A percentile compares a stretch with the other conserved stretches of the same genome.
These are phyloP conservation scores for Balakata baccata DNA, from an alignment of 345 rosid species.

Conservation along the genomic window DNA sequence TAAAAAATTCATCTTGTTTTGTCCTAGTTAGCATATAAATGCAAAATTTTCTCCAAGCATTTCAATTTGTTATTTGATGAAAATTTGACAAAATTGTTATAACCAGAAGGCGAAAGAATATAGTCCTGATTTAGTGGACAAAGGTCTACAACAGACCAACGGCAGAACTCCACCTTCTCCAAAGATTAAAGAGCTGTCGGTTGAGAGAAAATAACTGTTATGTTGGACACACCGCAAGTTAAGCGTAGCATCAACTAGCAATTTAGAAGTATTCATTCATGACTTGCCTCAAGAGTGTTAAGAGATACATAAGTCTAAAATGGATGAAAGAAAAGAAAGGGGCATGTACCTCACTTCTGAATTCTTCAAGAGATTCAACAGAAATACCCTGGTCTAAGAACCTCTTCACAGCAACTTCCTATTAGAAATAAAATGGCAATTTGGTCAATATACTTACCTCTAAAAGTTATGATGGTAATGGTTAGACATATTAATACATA, in stretches of 20 bases:
- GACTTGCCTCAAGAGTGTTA: conserved; percentile 8
- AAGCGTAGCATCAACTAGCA: conserved; percentile 4
- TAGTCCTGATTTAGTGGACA: not conserved
- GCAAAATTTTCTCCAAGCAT: not conserved
- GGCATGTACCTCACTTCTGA: conserved; percentile 72
- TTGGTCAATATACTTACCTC: conserved; percentile 10
- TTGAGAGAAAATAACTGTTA: not conserved
- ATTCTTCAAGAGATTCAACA: conserved; percentile 80
- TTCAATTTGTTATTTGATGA: not conserved
- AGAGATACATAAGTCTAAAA: conserved; percentile 2
- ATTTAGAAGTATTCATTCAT: not conserved
- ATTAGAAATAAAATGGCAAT: conserved; percentile 25
- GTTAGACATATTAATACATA: not conserved
- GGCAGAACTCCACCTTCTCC: not conserved
- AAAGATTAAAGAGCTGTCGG: not conserved
- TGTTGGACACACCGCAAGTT: not conserved
- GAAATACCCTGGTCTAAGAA: conserved; percentile 80
- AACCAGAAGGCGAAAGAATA: not conserved
- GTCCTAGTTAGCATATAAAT: not conserved
- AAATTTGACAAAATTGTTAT: not conserved
- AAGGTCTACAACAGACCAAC: not conserved
- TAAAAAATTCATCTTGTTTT: not conserved
- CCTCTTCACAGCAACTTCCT: conserved; percentile 97
- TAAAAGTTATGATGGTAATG: not conserved
- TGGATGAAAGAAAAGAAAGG: conserved; percentile 10